phyloP scores from a whole-genome alignment of 2,329 filamentous ascomycete genomes.

The Hymenoscyphus occultus region DNA sequence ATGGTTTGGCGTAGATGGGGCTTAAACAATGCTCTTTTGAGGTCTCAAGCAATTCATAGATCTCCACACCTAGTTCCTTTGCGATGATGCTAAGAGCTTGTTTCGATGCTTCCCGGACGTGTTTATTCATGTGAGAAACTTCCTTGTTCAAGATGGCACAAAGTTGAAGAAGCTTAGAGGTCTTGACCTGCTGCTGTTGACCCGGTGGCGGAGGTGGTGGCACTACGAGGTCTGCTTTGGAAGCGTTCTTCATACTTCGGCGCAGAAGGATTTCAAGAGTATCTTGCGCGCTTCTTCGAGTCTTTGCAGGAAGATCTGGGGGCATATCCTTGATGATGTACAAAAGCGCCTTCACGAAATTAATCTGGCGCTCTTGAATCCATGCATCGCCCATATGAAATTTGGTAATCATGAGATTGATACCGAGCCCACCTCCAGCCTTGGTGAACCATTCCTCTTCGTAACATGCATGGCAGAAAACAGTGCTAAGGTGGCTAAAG shows the following conservation, averaged over 20 bases:
- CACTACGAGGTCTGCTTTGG: conserved; percentile 70
- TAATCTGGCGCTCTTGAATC: conserved; percentile 77
- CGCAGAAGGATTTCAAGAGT: conserved; percentile 78
- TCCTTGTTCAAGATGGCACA: conserved; percentile 85
- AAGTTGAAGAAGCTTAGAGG: conserved; percentile 68
- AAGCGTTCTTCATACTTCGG: conserved; percentile 73
- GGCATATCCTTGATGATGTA: conserved; percentile 99
- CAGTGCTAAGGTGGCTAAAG: conserved; percentile 77
- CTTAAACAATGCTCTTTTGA: conserved; percentile 87
- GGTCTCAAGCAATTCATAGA: conserved; percentile 84
- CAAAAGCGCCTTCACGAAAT: conserved; percentile 87
- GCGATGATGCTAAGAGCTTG: conserved; percentile 78
- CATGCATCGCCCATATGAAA: conserved; percentile 81
- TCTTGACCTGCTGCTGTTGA: conserved; percentile 50
- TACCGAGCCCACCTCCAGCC: conserved; percentile 85
- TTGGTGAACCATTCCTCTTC: conserved; percentile 99
- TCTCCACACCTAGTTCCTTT: conserved; percentile 70
- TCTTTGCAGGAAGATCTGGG: conserved; percentile 85
- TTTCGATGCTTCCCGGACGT: conserved; percentile 85
- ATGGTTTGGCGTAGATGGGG: conserved; percentile 91
- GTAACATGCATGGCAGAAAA: conserved; percentile 92
- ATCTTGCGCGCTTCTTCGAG: conserved; percentile 75
- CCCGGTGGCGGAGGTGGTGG: conserved; percentile 52
- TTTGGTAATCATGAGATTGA: conserved; percentile 81
- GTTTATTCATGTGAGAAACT: conserved; percentile 90